phyloP scores from a whole-genome alignment of 495 filamentous ascomycete species.

The Thozetella sp. region DNA sequence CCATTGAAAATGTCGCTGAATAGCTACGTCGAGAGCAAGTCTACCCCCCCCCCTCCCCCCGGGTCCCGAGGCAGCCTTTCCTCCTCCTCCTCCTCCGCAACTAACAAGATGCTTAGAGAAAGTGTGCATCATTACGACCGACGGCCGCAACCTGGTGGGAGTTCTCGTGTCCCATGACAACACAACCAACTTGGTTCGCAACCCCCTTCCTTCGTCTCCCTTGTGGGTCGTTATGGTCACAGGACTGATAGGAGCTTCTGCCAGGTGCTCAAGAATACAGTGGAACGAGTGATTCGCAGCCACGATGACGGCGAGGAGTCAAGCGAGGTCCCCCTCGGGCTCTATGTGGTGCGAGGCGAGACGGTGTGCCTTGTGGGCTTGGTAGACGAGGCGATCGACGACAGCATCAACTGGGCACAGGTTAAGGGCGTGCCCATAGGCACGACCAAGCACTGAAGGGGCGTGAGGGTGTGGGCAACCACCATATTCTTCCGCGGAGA shows the following conservation, averaged over 20 bases:
- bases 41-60: not conserved
- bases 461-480: too few relatives aligned
- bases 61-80: not conserved
- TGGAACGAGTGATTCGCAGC: conserved; percentile 87
- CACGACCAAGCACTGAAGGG: conserved; percentile 67
- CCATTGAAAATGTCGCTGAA: conserved; percentile 17
- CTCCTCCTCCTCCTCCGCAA: not conserved
- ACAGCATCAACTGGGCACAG: conserved; percentile 85
- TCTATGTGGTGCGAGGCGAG: conserved; percentile 92
- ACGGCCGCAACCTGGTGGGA: conserved; percentile 87
- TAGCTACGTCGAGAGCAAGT: conserved; percentile 34
- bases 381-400: conserved; percentile 86
- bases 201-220: not conserved
- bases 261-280: conserved; percentile 73
- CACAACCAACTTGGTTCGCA: conserved; percentile 78
- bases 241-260: conserved; percentile 1
- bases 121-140: conserved; percentile 87
- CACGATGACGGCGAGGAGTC: conserved; percentile 82
- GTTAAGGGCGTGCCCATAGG: conserved; percentile 86
- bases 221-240: not conserved
- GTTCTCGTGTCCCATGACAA: conserved; percentile 87
- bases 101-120: conserved; percentile 67
- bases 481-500: not conserved
- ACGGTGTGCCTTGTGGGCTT: conserved; percentile 91
- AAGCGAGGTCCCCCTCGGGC: conserved; percentile 77